These are phyloP conservation scores for Eurotiales sp. DNA, from an alignment of 2,329 filamentous ascomycete species.

Conservation along the genomic window DNA sequence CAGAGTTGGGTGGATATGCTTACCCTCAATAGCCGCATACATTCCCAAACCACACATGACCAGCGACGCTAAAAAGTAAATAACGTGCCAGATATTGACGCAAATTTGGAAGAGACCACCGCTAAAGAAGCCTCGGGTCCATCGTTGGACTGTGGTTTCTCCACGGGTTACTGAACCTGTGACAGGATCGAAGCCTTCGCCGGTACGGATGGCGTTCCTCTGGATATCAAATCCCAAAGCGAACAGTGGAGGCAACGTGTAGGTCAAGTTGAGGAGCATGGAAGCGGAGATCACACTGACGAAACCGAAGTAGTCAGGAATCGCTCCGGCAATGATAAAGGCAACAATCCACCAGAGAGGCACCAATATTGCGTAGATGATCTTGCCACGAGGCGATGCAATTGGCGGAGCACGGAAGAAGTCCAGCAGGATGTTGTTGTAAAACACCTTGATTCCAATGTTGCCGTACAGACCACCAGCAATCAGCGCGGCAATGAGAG, in stretches of 20 bases:
- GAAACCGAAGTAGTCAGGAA: conserved; percentile 41
- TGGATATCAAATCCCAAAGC: conserved; percentile 26
- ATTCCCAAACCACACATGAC: conserved; percentile 23
- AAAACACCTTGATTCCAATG: conserved; percentile 42
- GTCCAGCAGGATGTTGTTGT: conserved; percentile 43
- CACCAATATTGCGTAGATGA: conserved; percentile 32
- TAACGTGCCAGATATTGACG: conserved; percentile 21
- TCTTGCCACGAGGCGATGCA: conserved; percentile 35
- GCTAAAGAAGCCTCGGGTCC: conserved; percentile 21
- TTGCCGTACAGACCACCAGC: conserved; percentile 39
- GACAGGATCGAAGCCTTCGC: conserved; percentile 26
- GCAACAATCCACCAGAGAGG: conserved; percentile 45
- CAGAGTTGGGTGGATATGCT: neutral
- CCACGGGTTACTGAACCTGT: conserved; percentile 19
- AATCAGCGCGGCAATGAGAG: conserved; percentile 29
- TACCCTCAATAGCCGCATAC: conserved; percentile 23
- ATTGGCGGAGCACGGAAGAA: conserved; percentile 40
- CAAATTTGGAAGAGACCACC: conserved; percentile 19
- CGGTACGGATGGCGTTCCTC: conserved; percentile 24
- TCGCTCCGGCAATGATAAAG: conserved; percentile 42
- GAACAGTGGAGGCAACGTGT: conserved; percentile 44
- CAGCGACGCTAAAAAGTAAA: conserved; percentile 21
- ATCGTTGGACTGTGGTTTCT: conserved; percentile 18
- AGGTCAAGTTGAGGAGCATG: conserved; percentile 46
- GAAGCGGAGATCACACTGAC: conserved; percentile 41